These are phyloP conservation scores for Pseudogymnoascus sp. DNA, from an alignment of 2,329 filamentous ascomycete species.

Conservation along the genomic window DNA sequence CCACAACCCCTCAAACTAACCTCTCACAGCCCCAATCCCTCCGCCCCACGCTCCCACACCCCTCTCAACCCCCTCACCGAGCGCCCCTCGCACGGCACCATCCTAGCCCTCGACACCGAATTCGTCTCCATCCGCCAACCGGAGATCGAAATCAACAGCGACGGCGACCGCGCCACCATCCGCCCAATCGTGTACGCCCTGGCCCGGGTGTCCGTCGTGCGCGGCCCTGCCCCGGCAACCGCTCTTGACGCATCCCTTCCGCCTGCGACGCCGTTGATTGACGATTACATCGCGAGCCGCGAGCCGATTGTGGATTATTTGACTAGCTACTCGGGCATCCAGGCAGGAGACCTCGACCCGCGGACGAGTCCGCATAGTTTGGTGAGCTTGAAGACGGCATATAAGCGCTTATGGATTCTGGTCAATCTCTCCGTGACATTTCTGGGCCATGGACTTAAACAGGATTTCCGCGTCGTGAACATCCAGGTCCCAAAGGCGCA, in stretches of 20 bases:
- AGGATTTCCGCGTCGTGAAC: constrained; percentile 97
- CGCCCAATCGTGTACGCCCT: constrained; percentile 83
- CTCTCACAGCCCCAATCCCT: not conserved
- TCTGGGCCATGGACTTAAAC: constrained; percentile 84
- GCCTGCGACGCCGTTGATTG: constrained; percentile 83
- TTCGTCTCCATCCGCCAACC: constrained; percentile 90
- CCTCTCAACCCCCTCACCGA: constrained; percentile 42
- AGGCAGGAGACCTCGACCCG: constrained; percentile 73
- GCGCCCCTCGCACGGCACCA: constrained; percentile 59
- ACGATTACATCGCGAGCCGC: constrained; percentile 89
- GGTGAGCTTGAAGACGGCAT: constrained; percentile 79
- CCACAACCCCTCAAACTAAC: too few relatives aligned
- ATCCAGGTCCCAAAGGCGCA: constrained; percentile 87
- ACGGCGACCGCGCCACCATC: constrained; percentile 86
- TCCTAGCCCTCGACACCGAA: constrained; percentile 89
- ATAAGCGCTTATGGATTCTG: constrained; percentile 96
- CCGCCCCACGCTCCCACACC: constrained; percentile 37
- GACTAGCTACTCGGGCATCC: constrained; percentile 89
- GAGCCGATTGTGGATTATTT: constrained; percentile 93
- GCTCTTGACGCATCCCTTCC: constrained; percentile 49
- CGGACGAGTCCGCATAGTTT: constrained; percentile 72
- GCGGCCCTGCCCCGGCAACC: constrained; percentile 40
- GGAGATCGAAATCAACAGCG: constrained; percentile 92
- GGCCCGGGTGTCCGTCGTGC: constrained; percentile 84
- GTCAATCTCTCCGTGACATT: constrained; percentile 92